These are phyloP conservation scores for Schwanniomyces vanrijiae DNA, from an alignment of 805 yeast genomes.

Conservation along the genomic window DNA sequence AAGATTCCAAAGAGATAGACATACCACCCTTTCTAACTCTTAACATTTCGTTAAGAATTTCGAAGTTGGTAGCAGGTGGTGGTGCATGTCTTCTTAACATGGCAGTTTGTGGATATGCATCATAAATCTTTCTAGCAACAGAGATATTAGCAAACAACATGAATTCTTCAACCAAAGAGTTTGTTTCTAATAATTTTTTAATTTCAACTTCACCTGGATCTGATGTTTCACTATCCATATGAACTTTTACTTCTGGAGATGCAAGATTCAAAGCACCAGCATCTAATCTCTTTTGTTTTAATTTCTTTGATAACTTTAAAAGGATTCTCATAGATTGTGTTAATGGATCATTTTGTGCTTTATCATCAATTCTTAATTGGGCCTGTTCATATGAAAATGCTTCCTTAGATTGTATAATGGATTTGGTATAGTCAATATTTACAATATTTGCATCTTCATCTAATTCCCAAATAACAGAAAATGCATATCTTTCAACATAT, in stretches of 20 bases:
- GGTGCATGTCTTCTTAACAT: slow-evolving; percentile 97
- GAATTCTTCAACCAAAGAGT: slow-evolving; percentile 95
- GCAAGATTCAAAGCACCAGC: slow-evolving; percentile 97
- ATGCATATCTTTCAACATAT: slow-evolving; percentile 92
- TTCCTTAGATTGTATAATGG: slow-evolving; percentile 85
- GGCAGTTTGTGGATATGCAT: slow-evolving; percentile 95
- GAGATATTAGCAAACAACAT: slow-evolving; percentile 97
- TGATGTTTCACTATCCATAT: slow-evolving; percentile 94
- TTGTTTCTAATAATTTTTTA: slow-evolving; percentile 83
- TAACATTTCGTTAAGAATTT: slow-evolving; percentile 83
- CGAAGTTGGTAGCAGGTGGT: slow-evolving; percentile 96
- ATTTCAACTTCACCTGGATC: slow-evolving; percentile 96
- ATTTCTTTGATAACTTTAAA: slow-evolving; percentile 72
- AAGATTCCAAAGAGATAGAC: slow-evolving; percentile 76
- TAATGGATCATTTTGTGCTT: slow-evolving; percentile 70
- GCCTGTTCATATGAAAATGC: slow-evolving; percentile 96
- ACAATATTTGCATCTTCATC: slow-evolving; percentile 85
- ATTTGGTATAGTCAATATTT: slow-evolving; percentile 75
- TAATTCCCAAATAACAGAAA: slow-evolving; percentile 94
- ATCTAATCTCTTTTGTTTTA: slow-evolving; percentile 82
- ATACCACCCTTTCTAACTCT: slow-evolving; percentile 70
- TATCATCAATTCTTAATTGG: slow-evolving; percentile 85
- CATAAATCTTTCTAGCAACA: slow-evolving; percentile 90
- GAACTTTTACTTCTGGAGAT: slow-evolving; percentile 96
- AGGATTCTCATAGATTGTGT: slow-evolving; percentile 88